A percentile compares a stretch with the other conserved stretches of the same genome.
Conservation (phyloP, 192 early-diverging fungal genomes). For the Ambispora gerdemannii region DNA sequence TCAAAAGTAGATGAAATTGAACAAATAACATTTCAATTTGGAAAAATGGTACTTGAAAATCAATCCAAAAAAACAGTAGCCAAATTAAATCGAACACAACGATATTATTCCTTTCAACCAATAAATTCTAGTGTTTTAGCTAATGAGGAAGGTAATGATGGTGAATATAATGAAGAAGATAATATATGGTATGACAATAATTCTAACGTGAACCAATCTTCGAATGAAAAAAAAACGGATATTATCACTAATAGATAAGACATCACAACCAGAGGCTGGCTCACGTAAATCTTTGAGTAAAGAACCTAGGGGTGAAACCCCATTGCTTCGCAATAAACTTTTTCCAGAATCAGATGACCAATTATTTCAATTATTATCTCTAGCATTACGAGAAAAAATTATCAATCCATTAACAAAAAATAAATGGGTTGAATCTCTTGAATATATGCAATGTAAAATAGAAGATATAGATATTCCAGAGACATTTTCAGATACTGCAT, state of each 20-base stretch:
- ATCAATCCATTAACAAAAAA: background rate
- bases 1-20: conserved; percentile 8
- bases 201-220: no score
- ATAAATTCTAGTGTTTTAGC: no score
- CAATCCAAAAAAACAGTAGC: background rate
- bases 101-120: no score
- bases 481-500: background rate
- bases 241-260: no score
- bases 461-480: background rate
- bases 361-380: background rate
- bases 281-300: no score
- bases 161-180: background rate
- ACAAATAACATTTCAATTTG: background rate
- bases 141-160: no score
- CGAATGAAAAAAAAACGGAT: no score
- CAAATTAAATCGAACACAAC: no score
- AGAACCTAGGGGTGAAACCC: no score
- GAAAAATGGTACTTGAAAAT: background rate
- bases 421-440: no score
- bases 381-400: background rate
- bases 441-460: background rate
- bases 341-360: background rate
- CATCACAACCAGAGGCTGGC: no score
- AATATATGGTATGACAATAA: background rate
- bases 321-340: no score